phyloP scores from a whole-genome alignment of 805 yeast species.

The Candida nitratophila region DNA sequence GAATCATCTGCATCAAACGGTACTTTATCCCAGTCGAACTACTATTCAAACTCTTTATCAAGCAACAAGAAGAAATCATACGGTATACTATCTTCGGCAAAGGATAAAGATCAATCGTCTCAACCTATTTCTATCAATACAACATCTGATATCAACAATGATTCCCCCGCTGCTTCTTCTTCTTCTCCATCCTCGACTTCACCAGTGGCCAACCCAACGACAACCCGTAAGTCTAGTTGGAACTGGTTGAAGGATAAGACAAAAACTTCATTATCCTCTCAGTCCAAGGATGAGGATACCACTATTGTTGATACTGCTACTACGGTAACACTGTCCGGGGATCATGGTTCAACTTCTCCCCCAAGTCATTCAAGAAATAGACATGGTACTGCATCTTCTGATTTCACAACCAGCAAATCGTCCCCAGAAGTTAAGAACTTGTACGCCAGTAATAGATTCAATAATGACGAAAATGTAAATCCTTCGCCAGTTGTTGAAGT shows the following conservation, averaged over 20 bases:
- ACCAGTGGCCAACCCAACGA: neutral
- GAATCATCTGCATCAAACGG: neutral
- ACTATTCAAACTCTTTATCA: neutral
- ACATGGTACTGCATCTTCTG: slow-evolving; percentile 17
- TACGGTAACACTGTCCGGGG: neutral
- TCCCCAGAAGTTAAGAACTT: too few relatives aligned
- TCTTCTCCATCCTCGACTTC: neutral
- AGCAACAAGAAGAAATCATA: slow-evolving; percentile 5
- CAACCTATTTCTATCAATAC: too few relatives aligned
- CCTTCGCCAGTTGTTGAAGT: too few relatives aligned
- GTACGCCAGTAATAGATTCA: too few relatives aligned
- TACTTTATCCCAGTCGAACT: neutral
- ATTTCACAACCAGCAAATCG: too few relatives aligned
- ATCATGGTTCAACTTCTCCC: slow-evolving; percentile 1
- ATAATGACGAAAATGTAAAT: neutral
- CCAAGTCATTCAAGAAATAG: slow-evolving; percentile 20
- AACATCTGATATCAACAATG: too few relatives aligned
- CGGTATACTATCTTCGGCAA: slow-evolving; percentile 1
- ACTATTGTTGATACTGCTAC: neutral
- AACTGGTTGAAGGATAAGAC: slow-evolving; percentile 6
- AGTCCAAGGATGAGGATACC: slow-evolving; percentile 1
- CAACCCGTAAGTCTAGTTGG: slow-evolving; percentile 9
- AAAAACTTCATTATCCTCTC: slow-evolving; percentile 7
- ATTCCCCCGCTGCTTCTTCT: neutral
- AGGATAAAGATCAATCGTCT: neutral